phyloP scores from a whole-genome alignment of 192 early-diverging fungal species.

The Glomus cerebriforme region DNA sequence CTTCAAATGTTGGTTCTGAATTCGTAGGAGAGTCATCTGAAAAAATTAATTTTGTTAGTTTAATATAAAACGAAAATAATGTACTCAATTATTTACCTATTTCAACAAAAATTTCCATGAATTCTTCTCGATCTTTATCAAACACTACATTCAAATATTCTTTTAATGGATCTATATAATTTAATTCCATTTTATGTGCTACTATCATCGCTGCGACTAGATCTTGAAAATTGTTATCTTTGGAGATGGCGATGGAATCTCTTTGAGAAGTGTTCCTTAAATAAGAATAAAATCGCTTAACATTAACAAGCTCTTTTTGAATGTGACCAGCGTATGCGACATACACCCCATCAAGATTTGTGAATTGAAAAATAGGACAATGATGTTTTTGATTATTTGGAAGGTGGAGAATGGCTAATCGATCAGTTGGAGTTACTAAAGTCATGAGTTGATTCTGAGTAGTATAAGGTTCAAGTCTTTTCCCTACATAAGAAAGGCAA shows the following conservation, averaged over 20 bases:
- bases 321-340: slow-evolving; percentile 6
- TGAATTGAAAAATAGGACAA: slow-evolving; percentile 2
- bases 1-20: slow-evolving; percentile 24
- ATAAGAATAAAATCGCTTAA: slow-evolving; percentile 13
- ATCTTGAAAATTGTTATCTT: neutral
- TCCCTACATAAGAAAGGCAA: slow-evolving; percentile 18
- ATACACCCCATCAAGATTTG: neutral
- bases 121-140: slow-evolving; percentile 10
- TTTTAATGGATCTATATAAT: slow-evolving; percentile 28
- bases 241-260: neutral
- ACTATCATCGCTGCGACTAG: neutral
- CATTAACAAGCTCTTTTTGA: slow-evolving; percentile 11
- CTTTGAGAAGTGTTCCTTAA: neutral
- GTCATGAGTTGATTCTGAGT: slow-evolving; percentile 5
- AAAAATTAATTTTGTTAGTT: too few species aligned
- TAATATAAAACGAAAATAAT: neutral
- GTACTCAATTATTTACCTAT: neutral
- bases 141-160: slow-evolving; percentile 18
- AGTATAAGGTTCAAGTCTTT: slow-evolving; percentile 15
- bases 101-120: slow-evolving; percentile 14
- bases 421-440: neutral
- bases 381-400: neutral
- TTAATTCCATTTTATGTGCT: slow-evolving; percentile 4
- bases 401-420: neutral
- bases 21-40: neutral